Percentiles rank a stretch among this genome's conserved stretches.
phyloP scores from a whole-genome alignment of 257 asterid genomes.

The Petrea volubilis region DNA sequence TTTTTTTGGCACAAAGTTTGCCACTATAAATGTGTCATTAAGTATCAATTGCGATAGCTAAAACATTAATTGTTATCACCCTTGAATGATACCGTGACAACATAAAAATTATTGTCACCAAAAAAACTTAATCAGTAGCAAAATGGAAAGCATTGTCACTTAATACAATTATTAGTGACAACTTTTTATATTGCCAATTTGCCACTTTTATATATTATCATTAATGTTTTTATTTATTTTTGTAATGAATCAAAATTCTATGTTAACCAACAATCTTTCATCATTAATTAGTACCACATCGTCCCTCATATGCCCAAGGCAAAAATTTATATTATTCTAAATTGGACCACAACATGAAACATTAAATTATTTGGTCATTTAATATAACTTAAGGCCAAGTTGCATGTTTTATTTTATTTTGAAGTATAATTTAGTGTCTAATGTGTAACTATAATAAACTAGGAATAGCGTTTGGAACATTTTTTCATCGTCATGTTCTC shows the following conservation, averaged over 20 bases:
- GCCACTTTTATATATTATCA: too few relatives aligned
- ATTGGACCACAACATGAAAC: background rate
- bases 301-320: background rate
- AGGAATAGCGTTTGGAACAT: slow-evolving; percentile 34
- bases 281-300: background rate
- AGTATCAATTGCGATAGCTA: too few relatives aligned
- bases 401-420: slow-evolving; percentile 8
- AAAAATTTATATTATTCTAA: background rate
- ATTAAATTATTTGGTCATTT: slow-evolving; percentile 14
- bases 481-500: slow-evolving; percentile 30
- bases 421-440: background rate
- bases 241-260: background rate
- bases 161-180: too few relatives aligned
- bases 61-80: too few relatives aligned
- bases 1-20: too few relatives aligned
- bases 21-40: too few relatives aligned
- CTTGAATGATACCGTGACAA: too few relatives aligned
- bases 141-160: too few relatives aligned
- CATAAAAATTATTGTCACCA: too few relatives aligned
- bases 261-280: background rate
- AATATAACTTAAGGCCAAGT: background rate
- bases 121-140: too few relatives aligned
- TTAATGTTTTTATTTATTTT: background rate
- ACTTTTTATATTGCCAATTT: too few relatives aligned
- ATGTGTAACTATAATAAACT: background rate